Percentiles rank a stretch among this genome's conserved stretches.
Conservation (phyloP, 768 basidiomycete genomes). For the Tylopilus balloui region DNA sequence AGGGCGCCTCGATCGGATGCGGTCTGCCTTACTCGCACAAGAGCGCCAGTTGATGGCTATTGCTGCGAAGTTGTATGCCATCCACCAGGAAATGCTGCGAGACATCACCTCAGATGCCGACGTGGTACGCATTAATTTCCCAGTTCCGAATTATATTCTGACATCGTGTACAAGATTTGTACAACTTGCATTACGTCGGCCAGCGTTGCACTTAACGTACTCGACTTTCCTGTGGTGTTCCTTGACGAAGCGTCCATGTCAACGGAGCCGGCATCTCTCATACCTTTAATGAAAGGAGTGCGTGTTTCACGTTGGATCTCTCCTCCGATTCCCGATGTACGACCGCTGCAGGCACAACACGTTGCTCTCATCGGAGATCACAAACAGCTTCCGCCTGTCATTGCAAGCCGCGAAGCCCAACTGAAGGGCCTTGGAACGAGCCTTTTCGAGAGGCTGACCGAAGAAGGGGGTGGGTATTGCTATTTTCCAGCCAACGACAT, state of each 20-base stretch:
- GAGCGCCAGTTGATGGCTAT: conserved; percentile 32
- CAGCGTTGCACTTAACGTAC: conserved; percentile 55
- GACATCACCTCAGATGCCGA: conserved; percentile 65
- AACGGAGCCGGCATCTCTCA: conserved; percentile 86
- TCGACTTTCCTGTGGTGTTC: conserved; percentile 91
- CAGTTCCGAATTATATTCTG: background rate
- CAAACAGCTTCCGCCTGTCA: conserved; percentile 90
- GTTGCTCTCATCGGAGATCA: conserved; percentile 94
- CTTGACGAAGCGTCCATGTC: conserved; percentile 96
- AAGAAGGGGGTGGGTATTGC: conserved; percentile 64
- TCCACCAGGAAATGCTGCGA: conserved; percentile 59
- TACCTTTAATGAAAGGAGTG: conserved; percentile 93
- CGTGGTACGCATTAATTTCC: conserved; percentile 50
- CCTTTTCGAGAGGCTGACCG: conserved; percentile 86
- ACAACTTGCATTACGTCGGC: conserved; percentile 85
- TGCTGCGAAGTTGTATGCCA: conserved; percentile 45
- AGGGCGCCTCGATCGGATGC: conserved; percentile 30
- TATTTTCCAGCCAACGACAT: background rate
- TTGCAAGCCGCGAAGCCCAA: conserved; percentile 71
- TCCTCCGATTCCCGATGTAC: conserved; percentile 10
- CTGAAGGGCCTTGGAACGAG: conserved; percentile 70
- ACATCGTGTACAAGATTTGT: conserved; percentile 54
- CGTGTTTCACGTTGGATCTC: conserved; percentile 32
- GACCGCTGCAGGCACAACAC: conserved; percentile 59
- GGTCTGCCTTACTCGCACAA: conserved; percentile 18